phyloP scores from a whole-genome alignment of 805 yeast species.

The Pichia scutulata region DNA sequence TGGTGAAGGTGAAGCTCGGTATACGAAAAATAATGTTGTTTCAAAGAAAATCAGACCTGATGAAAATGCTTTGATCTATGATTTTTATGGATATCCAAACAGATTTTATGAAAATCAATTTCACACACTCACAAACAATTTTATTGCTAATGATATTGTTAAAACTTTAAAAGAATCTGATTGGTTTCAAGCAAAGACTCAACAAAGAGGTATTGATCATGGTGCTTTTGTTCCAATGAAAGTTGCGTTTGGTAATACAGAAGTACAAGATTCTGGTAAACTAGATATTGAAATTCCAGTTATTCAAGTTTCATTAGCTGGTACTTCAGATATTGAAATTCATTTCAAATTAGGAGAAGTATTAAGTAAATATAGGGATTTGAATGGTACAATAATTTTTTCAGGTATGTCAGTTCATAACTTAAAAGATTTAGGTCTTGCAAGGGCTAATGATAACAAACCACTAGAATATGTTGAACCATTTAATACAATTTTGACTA shows the following conservation, averaged over 20 bases:
- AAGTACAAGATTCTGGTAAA: conserved; percentile 28
- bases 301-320: conserved; percentile 44
- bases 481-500: conserved; percentile 42
- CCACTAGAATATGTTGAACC: conserved; percentile 41
- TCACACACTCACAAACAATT: conserved; percentile 38
- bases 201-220: conserved; percentile 68
- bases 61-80: conserved; percentile 59
- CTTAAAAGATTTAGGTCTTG: conserved; percentile 42
- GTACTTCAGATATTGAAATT: conserved; percentile 33
- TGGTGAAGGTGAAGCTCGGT: conserved; percentile 13
- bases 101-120: conserved; percentile 57
- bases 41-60: conserved; percentile 16
- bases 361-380: conserved; percentile 42
- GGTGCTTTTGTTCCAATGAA: conserved; percentile 79
- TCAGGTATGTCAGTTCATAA: conserved; percentile 84
- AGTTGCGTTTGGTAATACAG: conserved; percentile 49
- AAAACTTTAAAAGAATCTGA: conserved; percentile 35
- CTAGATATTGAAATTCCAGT: conserved; percentile 41
- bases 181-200: conserved; percentile 33
- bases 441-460: conserved; percentile 10
- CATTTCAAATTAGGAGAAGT: conserved; percentile 50
- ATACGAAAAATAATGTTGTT: conserved; percentile 11
- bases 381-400: conserved; percentile 48
- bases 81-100: conserved; percentile 66
- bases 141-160: conserved; percentile 39